Percentiles rank a stretch among this genome's conserved stretches.
phyloP scores from a whole-genome alignment of 2,329 filamentous ascomycete species.

The Juglanconis juglandina region DNA sequence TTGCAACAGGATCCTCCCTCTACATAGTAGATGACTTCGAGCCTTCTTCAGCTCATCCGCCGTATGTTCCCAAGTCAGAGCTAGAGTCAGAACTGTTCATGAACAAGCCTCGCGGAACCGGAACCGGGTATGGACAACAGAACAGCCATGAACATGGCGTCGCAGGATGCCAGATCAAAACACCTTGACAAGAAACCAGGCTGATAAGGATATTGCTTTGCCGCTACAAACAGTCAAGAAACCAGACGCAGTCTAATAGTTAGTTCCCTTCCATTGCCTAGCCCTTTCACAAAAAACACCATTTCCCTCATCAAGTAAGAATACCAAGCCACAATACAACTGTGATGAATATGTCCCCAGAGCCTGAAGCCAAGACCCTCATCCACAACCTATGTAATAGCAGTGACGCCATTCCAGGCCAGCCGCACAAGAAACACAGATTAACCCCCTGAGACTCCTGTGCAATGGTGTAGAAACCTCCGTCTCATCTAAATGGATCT shows the following conservation, averaged over 20 bases:
- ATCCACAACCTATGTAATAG: not conserved
- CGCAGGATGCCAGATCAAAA: no score
- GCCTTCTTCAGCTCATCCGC: no score
- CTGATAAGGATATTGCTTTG: no score
- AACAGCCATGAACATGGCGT: no score
- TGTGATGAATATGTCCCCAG: not conserved
- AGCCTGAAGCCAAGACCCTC: not conserved
- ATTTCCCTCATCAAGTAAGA: not conserved
- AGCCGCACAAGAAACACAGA: not conserved
- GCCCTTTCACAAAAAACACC: not conserved
- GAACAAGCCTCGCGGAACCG: no score
- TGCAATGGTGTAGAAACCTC: conserved; percentile 9
- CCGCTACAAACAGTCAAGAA: not conserved
- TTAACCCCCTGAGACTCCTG: conserved; percentile 3
- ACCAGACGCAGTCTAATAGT: not conserved
- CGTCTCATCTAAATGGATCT: conserved; percentile 5
- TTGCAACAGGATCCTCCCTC: not conserved
- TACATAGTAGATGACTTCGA: not conserved
- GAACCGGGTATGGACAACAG: no score
- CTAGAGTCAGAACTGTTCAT: no score
- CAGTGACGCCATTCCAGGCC: not conserved
- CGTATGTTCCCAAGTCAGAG: no score
- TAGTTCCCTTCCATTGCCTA: not conserved
- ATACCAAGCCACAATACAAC: not conserved
- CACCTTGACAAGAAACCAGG: no score